Conservation (phyloP, 306 rosid species). For the Castanea sativa region DNA sequence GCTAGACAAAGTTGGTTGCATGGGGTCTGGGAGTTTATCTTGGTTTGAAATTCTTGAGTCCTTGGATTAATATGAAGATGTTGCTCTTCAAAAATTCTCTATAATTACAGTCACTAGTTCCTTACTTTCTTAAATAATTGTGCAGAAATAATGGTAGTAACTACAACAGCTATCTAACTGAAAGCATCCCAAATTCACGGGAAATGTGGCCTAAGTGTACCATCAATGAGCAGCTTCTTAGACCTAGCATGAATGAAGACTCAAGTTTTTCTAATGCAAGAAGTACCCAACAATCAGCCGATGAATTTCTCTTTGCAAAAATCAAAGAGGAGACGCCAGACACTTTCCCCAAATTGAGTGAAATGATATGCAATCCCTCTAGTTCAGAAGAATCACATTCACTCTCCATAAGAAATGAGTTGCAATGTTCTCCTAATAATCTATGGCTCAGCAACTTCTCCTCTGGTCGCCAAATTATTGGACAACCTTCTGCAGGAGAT, state of each 20-base stretch:
- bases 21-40: neutral
- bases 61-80: neutral
- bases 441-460: slow-evolving; percentile 5
- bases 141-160: slow-evolving; percentile 33
- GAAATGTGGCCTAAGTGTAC: slow-evolving; percentile 14
- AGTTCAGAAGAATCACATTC: neutral
- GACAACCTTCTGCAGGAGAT: slow-evolving; percentile 12
- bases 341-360: slow-evolving; percentile 18
- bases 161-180: slow-evolving; percentile 24
- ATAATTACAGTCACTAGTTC: neutral
- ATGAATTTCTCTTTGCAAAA: slow-evolving; percentile 14
- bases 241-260: slow-evolving; percentile 16
- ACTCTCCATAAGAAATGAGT: neutral
- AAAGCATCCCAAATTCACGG: slow-evolving; percentile 34
- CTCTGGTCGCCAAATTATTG: slow-evolving; percentile 6
- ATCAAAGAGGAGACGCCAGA: slow-evolving; percentile 20
- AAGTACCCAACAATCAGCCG: slow-evolving; percentile 9
- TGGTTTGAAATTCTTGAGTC: no score
- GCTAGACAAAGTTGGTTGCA: neutral
- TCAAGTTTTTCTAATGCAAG: slow-evolving; percentile 9
- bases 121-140: neutral
- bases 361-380: neutral
- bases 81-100: neutral
- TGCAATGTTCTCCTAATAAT: slow-evolving; percentile 4
- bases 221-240: slow-evolving; percentile 13